Evolutionary conservation across 1,284 basidiomycete species (phyloP), one percentile per base, ranked within the genome.

Genomic region (Polyporus tsugae): DNA sequence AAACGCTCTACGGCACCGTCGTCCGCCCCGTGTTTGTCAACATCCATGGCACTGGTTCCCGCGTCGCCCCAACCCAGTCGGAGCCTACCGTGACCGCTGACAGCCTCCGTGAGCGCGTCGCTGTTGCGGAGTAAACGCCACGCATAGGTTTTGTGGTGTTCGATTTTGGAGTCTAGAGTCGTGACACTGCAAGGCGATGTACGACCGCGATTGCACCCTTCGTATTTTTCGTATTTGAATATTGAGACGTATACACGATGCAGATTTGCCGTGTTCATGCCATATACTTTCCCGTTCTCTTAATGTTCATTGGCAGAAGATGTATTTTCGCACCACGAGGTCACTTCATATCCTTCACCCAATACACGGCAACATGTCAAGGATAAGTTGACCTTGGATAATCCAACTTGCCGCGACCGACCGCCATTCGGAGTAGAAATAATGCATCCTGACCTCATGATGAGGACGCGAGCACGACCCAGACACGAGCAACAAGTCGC

Each of bases 91-190:
- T 76, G 46, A 76, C 78, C 15, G 79, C 80, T 25, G 84, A 86
- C 62, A 79, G 75, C 22, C 77, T 86, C 70, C 84, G 85, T 63
- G 83, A 85, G 63, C 83, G 82, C 62, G 82, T 85, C 62, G 80
- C 82, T 53, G 80, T 77, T 5, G 71, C 75, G 42, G 77, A 81
- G 71, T 73, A 71, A 67, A 62, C 63, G 64, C 25, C 46, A 25
- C 9, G 22, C 22, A 11, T 49, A 10, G 46, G 9, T 25, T 49
- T 49, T 25, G 46, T 25, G 11, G 46, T 49, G 46, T 9, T 25
- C 22, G 22, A 5, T 25, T 13, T 25, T 13, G 22, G 41, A 22
- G 22, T 4, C 11, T 22, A 3, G 6, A 25, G 46, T 25, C 46
- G 46, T 9, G 22, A 49, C 46, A 49, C 46, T 25, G 25, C 46